Base-by-base conservation (phyloP, 208 protist species). In the Trypanosoma cruzi region DNA sequence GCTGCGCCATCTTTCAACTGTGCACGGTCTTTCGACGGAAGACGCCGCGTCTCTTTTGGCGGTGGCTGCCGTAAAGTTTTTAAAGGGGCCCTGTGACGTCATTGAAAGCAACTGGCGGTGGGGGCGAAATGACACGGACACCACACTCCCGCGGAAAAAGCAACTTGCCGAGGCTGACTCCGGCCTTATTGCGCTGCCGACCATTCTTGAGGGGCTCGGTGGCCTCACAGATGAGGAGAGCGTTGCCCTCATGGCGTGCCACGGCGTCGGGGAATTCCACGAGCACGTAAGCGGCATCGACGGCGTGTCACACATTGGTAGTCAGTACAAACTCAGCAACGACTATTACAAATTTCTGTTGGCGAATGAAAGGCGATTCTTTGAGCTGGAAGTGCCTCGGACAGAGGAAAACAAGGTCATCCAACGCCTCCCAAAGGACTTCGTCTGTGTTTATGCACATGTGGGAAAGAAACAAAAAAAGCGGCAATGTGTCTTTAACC, bases 231-330 rank as follows among this genome's bases (percentile, higher is more conserved):
- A 89, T 63, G 86, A 82, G 64, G 89, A 95, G 79, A 90, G 83
- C 48, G 82, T 95, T 13, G 89, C 89, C 37, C 75, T 95, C n/a
- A 77, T 95, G 61, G 86, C 85, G 18, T 93, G 84, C 70, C 89
- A 95, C 79, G 85, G 84, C 58, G 89, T 95, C 16, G 89, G 89
- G 52, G 86, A 95, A 68, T 93, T 93, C 42, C 89, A 95, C 82
- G 86, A 89, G 63, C 75, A 87, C 48, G 89, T 95, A 7, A 93
- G 86, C 68, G 89, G 89, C 32, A 26, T 93, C 10, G 89, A 93
- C 14, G 75, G 62, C 32, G 80, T 74, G 20, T 90, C 83, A 24
- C 86, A 93, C 68, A 85, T 84, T 24, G 89, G 89, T 14, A 81
- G 70, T 40, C 85, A 83, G 5, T 93, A 92, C 71, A 82, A 69